These are phyloP conservation scores for Cephalotrichum gorgonifer DNA, from an alignment of 2,329 filamentous ascomycete species.

Conservation along the genomic window DNA sequence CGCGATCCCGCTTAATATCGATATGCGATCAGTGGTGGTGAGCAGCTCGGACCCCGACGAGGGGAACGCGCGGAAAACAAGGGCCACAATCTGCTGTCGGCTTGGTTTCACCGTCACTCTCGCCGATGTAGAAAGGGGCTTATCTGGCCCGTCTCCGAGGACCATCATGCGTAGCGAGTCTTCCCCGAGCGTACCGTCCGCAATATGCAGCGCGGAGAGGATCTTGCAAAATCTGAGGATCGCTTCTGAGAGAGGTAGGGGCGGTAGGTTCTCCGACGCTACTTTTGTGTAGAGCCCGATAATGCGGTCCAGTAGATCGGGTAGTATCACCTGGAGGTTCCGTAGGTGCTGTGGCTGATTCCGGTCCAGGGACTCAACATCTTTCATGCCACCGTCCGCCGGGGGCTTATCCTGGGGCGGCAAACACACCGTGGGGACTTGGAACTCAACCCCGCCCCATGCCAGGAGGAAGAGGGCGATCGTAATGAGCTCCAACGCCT, in stretches of 20 bases:
- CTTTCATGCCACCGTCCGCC: constrained; percentile 10
- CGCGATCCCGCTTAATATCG: constrained; percentile 76
- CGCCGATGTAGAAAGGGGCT: constrained; percentile 39
- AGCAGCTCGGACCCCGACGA: constrained; percentile 55
- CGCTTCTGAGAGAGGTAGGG: constrained; percentile 61
- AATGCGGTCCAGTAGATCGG: constrained; percentile 67
- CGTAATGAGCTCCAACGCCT: constrained; percentile 80
- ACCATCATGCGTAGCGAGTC: constrained; percentile 55
- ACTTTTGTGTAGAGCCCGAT: constrained; percentile 63
- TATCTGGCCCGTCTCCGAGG: constrained; percentile 44
- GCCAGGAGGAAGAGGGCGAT: constrained; percentile 74
- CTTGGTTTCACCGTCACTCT: constrained; percentile 44
- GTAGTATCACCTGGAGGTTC: constrained; percentile 48
- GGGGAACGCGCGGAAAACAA: constrained; percentile 62
- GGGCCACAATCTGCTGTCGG: constrained; percentile 53
- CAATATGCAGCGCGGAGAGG: constrained; percentile 55
- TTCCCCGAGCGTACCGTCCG: constrained; percentile 51
- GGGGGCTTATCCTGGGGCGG: constrained; percentile 37
- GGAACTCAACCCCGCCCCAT: constrained; percentile 77
- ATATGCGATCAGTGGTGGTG: constrained; percentile 64
- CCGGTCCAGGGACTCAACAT: constrained; percentile 20
- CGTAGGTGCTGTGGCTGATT: constrained; percentile 42
- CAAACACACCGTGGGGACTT: constrained; percentile 51
- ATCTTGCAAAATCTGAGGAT: constrained; percentile 65
- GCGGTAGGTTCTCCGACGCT: constrained; percentile 59